phyloP scores from a whole-genome alignment of 23 red algal species.

The Porphyridium purpureum region DNA sequence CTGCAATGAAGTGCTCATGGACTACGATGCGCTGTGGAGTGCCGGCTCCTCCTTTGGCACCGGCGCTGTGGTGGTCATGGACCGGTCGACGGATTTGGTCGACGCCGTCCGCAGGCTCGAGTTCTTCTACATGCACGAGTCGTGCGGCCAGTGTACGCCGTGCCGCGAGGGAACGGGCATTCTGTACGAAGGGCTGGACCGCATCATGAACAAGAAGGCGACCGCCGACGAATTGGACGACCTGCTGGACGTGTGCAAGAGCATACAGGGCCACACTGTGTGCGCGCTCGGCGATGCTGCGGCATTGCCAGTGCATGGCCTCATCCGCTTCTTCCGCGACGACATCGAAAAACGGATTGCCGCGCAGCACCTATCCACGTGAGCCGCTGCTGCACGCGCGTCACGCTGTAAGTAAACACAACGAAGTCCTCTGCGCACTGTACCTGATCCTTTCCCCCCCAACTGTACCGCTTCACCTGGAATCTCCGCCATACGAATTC shows the following conservation, averaged over 20 bases:
- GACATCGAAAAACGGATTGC: neutral
- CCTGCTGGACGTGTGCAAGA: neutral
- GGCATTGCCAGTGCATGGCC: neutral
- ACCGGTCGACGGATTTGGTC: conserved; percentile 86
- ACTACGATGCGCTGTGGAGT: conserved; percentile 88
- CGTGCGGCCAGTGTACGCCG: conserved; percentile 97
- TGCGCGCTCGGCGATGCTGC: neutral
- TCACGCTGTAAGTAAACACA: no score
- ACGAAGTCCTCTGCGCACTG: no score
- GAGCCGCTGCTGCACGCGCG: no score
- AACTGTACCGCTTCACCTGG: no score
- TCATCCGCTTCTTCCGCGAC: neutral
- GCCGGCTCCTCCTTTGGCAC: conserved; percentile 78
- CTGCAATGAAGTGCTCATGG: conserved; percentile 96
- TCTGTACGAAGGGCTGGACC: neutral
- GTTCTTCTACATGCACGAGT: conserved; percentile 99
- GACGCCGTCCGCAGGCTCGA: conserved; percentile 68
- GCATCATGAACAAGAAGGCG: neutral
- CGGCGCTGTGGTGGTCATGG: conserved; percentile 96
- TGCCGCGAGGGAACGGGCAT: neutral
- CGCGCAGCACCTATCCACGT: no score
- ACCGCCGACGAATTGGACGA: neutral
- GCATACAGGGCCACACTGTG: neutral
- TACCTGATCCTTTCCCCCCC: no score
- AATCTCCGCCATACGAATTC: no score